Evolutionary conservation across 257 asterid genomes (phyloP).

Genomic region (Salvia splendens): DNA sequence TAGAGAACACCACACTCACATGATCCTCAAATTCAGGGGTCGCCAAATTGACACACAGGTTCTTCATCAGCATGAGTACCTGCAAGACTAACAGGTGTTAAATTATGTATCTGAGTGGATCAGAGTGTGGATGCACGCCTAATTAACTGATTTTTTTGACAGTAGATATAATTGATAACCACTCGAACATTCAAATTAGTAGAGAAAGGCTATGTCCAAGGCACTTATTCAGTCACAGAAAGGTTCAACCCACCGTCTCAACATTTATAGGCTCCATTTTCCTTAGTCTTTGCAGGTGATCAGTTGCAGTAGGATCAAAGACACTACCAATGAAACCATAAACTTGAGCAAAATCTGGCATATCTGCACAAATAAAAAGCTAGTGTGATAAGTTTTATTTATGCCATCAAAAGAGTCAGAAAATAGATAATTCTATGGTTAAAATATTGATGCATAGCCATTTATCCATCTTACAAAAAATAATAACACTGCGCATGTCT

Average conservation of each 20-base stretch:
- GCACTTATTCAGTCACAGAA: background rate
- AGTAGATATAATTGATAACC: background rate
- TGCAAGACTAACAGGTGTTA: slow-evolving; percentile 26
- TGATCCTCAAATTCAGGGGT: slow-evolving; percentile 85
- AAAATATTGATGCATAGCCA: too few relatives aligned
- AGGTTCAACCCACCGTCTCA: slow-evolving; percentile 69
- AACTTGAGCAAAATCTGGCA: slow-evolving; percentile 83
- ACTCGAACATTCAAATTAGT: background rate
- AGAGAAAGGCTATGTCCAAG: background rate
- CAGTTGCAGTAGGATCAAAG: slow-evolving; percentile 49
- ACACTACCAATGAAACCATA: slow-evolving; percentile 80
- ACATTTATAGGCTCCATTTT: slow-evolving; percentile 71
- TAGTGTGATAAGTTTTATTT: background rate
- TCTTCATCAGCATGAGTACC: slow-evolving; percentile 80
- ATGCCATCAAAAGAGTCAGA: slow-evolving; percentile 2
- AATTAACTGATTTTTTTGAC: background rate
- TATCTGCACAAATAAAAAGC: slow-evolving; percentile 43
- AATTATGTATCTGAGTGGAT: background rate
- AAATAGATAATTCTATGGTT: background rate
- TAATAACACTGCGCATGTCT: slow-evolving; percentile 10
- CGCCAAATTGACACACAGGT: slow-evolving; percentile 66
- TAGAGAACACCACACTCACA: slow-evolving; percentile 46
- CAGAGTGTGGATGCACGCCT: background rate
- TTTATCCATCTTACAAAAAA: too few relatives aligned
- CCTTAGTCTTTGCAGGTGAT: slow-evolving; percentile 61